Evolutionary conservation across 306 rosid genomes (phyloP).

Genomic region (Glycine tomentella): DNA sequence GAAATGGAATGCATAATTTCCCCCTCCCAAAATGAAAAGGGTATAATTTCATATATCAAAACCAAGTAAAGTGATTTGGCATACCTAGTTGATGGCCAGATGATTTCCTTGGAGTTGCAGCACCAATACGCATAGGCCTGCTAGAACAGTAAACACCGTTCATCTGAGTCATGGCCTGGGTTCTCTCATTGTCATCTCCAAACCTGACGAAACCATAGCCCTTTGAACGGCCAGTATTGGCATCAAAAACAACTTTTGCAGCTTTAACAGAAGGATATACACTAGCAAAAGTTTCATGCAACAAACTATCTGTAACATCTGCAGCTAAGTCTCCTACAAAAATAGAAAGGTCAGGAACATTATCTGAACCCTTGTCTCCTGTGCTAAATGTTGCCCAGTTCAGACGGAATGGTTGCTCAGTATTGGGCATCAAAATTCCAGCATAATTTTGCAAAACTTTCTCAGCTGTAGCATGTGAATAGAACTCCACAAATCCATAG

Average conservation of each 20-base stretch:
- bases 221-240: constrained; percentile 96
- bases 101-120: constrained; percentile 98
- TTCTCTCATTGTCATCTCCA: constrained; percentile 91
- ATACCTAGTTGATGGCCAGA: constrained; percentile 87
- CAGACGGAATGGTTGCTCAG: constrained; percentile 90
- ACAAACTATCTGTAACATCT: constrained; percentile 87
- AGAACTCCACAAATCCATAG: constrained; percentile 92
- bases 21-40: constrained; percentile 19
- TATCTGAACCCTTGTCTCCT: constrained; percentile 89
- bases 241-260: constrained; percentile 97
- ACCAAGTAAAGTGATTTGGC: constrained; percentile 37
- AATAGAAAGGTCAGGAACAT: constrained; percentile 94
- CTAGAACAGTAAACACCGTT: constrained; percentile 90
- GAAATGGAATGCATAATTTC: background rate
- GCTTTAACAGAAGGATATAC: constrained; percentile 92
- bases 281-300: constrained; percentile 86
- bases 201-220: constrained; percentile 98
- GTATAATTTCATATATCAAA: constrained; percentile 23
- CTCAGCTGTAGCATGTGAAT: constrained; percentile 84
- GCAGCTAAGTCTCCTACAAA: constrained; percentile 99
- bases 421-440: constrained; percentile 83
- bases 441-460: constrained; percentile 80
- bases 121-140: constrained; percentile 99
- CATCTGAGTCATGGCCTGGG: constrained; percentile 94
- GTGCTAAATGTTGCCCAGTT: constrained; percentile 98